phyloP scores from a whole-genome alignment of 2,329 filamentous ascomycete genomes.

The Talaromyces rugulosus region DNA sequence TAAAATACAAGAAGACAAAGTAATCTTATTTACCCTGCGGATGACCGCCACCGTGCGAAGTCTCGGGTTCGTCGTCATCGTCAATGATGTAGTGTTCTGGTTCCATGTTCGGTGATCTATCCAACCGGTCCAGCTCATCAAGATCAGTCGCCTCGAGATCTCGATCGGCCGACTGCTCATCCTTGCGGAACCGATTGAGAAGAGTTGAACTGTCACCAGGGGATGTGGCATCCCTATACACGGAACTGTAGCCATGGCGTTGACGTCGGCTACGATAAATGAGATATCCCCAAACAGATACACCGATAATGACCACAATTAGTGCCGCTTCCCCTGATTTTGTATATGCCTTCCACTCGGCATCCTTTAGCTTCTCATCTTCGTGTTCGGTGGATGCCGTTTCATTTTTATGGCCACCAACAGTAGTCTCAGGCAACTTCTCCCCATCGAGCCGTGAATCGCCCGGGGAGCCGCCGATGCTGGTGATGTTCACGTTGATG shows the following conservation, averaged over 20 bases:
- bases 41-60: neutral
- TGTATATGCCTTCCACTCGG: constrained; percentile 84
- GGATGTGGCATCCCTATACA: constrained; percentile 35
- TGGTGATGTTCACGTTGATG: constrained; percentile 85
- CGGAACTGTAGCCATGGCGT: constrained; percentile 40
- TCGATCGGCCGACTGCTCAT: constrained; percentile 19
- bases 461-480: constrained; percentile 74
- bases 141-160: constrained; percentile 61
- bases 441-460: constrained; percentile 83
- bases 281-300: constrained; percentile 69
- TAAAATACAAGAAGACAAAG: neutral
- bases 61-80: constrained; percentile 37
- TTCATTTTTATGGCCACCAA: constrained; percentile 68
- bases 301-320: constrained; percentile 72
- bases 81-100: constrained; percentile 46
- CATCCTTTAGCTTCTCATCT: constrained; percentile 70
- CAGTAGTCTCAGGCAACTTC: constrained; percentile 71
- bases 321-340: constrained; percentile 82
- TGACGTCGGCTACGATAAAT: constrained; percentile 55
- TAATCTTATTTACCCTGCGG: neutral
- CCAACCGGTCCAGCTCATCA: constrained; percentile 57
- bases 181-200: constrained; percentile 46
- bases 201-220: constrained; percentile 31
- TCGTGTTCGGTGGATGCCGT: constrained; percentile 62
- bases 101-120: constrained; percentile 22